Base-by-base conservation (phyloP, 2,329 filamentous ascomycete genomes). In the Neoarthrinium moseri region DNA sequence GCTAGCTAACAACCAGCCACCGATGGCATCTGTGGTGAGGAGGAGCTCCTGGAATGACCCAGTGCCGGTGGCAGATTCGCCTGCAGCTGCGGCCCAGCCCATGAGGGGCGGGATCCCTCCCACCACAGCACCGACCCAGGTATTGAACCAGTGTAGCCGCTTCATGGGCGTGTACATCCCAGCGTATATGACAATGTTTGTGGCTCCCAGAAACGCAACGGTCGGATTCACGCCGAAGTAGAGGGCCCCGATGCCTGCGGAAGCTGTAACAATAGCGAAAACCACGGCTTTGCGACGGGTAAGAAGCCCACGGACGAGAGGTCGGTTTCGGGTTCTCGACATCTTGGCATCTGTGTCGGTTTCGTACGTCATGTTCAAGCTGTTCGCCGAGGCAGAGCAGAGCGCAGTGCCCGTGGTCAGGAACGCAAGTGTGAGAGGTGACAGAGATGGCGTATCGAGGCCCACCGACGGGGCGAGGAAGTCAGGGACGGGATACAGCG, bases 301-400 rank as follows among this genome's bases (percentile, higher is more conserved):
- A 32, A 99, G 74, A 2, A 99, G 80, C 6, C 83, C 83, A 38
- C 94, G 81, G 4, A 96, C 94, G 1, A 99, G 75, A 0, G 94
- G 94, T 4, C 94, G 74, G 57, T 96, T 96, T 22, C 89, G 81
- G 2, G 94, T 99, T n/a, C 94, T 83, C 27, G 81, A 84, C 94
- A 99, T 99, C 59, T 87, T 83, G 36, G 91, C 89, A 66, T 99
- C 94, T 61, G 91, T 91, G 49, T 84, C 77, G 8, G 85, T 88
- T 68, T 99, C 94, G 68, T 96, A 91, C 48, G 96, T 83, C 94
- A 99, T 99, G 68, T 99, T 99, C 54, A 97, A 76, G 2, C 94
- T 83, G 64, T 99, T 99, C 34, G 94, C 94, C 48, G 87, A 89
- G 34, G 91, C 90, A n/a, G 83, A 88, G 65, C 89, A 94, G 17